Evolutionary conservation across 2,329 filamentous ascomycete species (phyloP).

Genomic region (Aspergillus vadensis): DNA sequence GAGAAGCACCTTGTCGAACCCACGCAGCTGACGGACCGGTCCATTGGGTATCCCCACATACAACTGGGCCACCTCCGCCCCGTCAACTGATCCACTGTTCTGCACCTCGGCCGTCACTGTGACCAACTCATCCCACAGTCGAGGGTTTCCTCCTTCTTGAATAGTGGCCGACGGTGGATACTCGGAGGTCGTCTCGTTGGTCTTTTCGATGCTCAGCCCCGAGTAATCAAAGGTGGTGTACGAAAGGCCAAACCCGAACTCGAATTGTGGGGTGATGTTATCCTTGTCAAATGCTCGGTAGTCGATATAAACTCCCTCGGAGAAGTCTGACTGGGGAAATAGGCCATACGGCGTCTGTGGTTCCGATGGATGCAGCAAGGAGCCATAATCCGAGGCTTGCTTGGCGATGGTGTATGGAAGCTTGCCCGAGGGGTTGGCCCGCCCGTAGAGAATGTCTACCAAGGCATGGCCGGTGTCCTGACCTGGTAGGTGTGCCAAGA

Average conservation of each 20-base stretch:
- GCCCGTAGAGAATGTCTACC: constrained; percentile 60
- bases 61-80: constrained; percentile 56
- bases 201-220: constrained; percentile 8
- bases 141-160: constrained; percentile 54
- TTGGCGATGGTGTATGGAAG: constrained; percentile 64
- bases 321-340: constrained; percentile 44
- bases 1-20: constrained; percentile 54
- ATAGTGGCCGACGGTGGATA: constrained; percentile 43
- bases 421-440: constrained; percentile 58
- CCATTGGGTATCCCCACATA: constrained; percentile 49
- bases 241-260: constrained; percentile 42
- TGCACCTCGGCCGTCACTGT: constrained; percentile 50
- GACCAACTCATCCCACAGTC: constrained; percentile 54
- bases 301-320: constrained; percentile 56
- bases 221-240: constrained; percentile 32
- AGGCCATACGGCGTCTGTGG: constrained; percentile 19
- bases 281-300: constrained; percentile 55
- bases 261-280: constrained; percentile 39
- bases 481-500: constrained; percentile 66
- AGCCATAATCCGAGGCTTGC: constrained; percentile 58
- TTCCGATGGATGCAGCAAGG: constrained; percentile 17
- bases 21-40: constrained; percentile 47
- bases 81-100: constrained; percentile 53
- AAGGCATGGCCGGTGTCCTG: constrained; percentile 63
- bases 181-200: not conserved